Evolutionary conservation across 768 basidiomycete species (phyloP).

Genomic region (Cystobasidium tubakii): DNA sequence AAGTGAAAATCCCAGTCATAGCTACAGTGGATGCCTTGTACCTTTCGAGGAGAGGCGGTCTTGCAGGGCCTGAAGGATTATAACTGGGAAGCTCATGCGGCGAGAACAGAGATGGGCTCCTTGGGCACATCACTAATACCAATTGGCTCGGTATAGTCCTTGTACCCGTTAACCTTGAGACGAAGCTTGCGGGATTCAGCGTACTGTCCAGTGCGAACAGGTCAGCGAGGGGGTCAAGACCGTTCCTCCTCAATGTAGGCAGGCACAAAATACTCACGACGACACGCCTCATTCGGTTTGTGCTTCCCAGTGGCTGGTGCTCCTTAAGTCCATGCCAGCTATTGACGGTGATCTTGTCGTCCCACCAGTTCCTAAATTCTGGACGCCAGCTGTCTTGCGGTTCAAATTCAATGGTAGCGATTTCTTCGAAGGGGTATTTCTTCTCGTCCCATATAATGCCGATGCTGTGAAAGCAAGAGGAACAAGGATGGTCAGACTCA

Average conservation of each 20-base stretch:
- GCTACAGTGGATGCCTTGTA: too few species aligned
- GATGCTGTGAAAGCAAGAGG: neutral
- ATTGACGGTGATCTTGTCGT: constrained; percentile 35
- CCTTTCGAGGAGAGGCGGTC: too few species aligned
- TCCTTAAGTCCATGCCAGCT: constrained; percentile 35
- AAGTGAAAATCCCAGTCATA: too few species aligned
- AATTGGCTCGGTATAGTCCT: constrained; percentile 33
- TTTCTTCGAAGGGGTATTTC: constrained; percentile 37
- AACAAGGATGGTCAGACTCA: neutral
- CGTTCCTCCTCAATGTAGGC: too few species aligned
- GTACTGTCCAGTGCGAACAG: neutral
- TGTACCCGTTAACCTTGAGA: constrained; percentile 29
- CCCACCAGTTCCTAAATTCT: constrained; percentile 37
- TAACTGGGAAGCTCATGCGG: neutral
- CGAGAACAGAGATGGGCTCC: constrained; percentile 8
- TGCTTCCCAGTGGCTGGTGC: constrained; percentile 35
- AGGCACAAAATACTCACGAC: neutral
- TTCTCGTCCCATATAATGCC: constrained; percentile 33
- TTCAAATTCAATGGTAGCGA: constrained; percentile 37
- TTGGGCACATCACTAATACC: constrained; percentile 15
- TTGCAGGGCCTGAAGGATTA: too few species aligned
- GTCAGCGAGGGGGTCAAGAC: constrained; percentile 9
- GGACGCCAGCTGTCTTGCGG: constrained; percentile 36
- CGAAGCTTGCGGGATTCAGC: constrained; percentile 36
- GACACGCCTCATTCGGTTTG: constrained; percentile 27